These are phyloP conservation scores for Citrus medica DNA, from an alignment of 345 rosid genomes.

Conservation along the genomic window DNA sequence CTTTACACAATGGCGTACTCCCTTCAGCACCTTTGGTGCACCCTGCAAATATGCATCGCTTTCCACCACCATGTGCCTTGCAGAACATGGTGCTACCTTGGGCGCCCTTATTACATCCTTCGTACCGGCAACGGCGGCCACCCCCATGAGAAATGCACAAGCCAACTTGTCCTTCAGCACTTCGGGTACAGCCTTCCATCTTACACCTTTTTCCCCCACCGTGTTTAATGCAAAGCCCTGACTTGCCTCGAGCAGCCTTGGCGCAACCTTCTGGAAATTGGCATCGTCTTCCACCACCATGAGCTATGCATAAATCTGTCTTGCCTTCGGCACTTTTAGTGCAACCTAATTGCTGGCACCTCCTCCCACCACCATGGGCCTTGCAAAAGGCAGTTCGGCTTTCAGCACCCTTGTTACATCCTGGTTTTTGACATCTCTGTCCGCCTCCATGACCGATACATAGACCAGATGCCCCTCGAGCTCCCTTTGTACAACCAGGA, in stretches of 20 bases:
- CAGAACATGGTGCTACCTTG: conserved; percentile 94
- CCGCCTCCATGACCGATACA: conserved; percentile 99
- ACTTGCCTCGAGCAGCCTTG: conserved; percentile 93
- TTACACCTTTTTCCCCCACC: conserved; percentile 97
- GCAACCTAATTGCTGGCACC: conserved; percentile 92
- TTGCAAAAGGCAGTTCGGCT: conserved; percentile 93
- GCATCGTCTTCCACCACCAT: conserved; percentile 94
- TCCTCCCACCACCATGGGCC: conserved; percentile 93
- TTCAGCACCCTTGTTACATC: conserved; percentile 92
- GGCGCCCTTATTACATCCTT: conserved; percentile 73
- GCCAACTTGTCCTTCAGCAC: conserved; percentile 97
- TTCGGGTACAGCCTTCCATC: conserved; percentile 70
- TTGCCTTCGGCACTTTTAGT: conserved; percentile 96
- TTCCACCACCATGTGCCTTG: conserved; percentile 98
- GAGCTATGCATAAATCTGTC: conserved; percentile 86
- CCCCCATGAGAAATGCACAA: conserved; percentile 98
- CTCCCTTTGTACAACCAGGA: conserved; percentile 80
- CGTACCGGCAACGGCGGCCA: conserved; percentile 76
- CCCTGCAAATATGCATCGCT: conserved; percentile 85
- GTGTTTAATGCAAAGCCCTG: conserved; percentile 90
- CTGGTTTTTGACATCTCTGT: conserved; percentile 82
- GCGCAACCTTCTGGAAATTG: conserved; percentile 62
- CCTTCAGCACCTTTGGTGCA: conserved; percentile 97
- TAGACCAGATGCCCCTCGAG: conserved; percentile 87
- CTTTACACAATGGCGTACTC: conserved; percentile 92